phyloP scores from a whole-genome alignment of 306 rosid species.

The Clitoria ternatea region DNA sequence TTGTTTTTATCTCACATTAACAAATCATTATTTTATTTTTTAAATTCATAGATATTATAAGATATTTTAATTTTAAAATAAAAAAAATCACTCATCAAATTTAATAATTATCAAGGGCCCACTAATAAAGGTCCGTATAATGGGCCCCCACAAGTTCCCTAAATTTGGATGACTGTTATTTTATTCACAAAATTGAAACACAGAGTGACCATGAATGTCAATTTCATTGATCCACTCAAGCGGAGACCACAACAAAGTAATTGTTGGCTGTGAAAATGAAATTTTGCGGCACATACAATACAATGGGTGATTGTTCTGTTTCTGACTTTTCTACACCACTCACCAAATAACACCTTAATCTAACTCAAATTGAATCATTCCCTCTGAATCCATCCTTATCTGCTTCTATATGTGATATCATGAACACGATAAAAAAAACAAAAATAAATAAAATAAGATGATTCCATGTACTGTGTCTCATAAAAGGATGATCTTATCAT shows the following conservation, averaged over 20 bases:
- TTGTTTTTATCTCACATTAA: too few species aligned
- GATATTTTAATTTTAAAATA: too few species aligned
- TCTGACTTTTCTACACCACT: constrained; percentile 32
- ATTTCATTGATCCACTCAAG: constrained; percentile 9
- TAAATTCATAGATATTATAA: too few species aligned
- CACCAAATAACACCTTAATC: constrained; percentile 28
- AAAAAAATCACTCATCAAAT: too few species aligned
- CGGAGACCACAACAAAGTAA: constrained; percentile 21
- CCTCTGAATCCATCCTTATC: constrained; percentile 14
- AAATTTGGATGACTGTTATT: background rate
- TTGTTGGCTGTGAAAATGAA: constrained; percentile 19
- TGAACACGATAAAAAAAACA: background rate
- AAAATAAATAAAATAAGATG: background rate
- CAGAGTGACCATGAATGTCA: background rate
- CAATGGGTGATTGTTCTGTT: background rate
- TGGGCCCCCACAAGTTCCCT: background rate
- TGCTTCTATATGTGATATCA: background rate
- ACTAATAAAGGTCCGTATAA: too few species aligned
- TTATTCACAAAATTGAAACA: background rate
- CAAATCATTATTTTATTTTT: too few species aligned
- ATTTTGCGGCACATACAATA: constrained; percentile 16
- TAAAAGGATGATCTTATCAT: too few species aligned
- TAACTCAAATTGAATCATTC: constrained; percentile 3
- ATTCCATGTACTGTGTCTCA: background rate
- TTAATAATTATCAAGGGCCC: too few species aligned